Evolutionary conservation across 2,329 filamentous ascomycete species (phyloP).

Genomic region (Aspergillus terreus): DNA sequence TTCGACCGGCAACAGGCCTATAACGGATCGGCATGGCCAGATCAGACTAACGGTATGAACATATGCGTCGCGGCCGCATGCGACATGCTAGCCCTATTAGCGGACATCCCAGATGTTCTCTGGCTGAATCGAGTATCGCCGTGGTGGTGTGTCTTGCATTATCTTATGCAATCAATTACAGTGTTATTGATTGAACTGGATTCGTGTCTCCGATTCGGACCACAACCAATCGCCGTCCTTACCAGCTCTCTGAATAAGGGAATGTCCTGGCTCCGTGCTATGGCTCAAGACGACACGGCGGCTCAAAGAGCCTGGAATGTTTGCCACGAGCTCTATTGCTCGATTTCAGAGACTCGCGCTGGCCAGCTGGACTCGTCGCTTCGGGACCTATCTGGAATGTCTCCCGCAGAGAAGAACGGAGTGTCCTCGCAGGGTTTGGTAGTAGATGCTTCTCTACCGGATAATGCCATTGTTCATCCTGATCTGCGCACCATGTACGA

Average conservation of each 20-base stretch:
- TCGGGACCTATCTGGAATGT: background rate
- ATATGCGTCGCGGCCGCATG: conserved; percentile 35
- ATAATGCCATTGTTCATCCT: background rate
- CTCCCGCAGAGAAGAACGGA: background rate
- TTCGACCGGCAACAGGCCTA: conserved; percentile 23
- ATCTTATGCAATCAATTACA: conserved; percentile 38
- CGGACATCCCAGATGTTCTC: conserved; percentile 27
- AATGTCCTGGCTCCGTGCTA: background rate
- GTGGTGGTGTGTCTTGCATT: conserved; percentile 42
- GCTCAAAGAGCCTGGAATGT: background rate
- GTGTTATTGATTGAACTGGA: conserved; percentile 32
- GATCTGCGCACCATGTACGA: background rate
- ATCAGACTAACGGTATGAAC: conserved; percentile 23
- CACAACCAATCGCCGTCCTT: background rate
- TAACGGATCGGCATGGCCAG: conserved; percentile 1
- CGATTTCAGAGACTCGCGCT: background rate
- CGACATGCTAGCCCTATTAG: conserved; percentile 32
- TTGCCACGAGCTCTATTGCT: background rate
- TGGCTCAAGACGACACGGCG: background rate
- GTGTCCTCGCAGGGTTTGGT: background rate
- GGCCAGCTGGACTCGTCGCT: background rate
- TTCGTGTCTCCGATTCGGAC: background rate
- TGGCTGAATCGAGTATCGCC: conserved; percentile 31
- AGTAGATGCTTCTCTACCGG: background rate
- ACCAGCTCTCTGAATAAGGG: background rate